A percentile compares a stretch with the other conserved stretches of the same genome.
phyloP scores from a whole-genome alignment of 2,329 filamentous ascomycete species.

The Pseudogymnoascus sp. region DNA sequence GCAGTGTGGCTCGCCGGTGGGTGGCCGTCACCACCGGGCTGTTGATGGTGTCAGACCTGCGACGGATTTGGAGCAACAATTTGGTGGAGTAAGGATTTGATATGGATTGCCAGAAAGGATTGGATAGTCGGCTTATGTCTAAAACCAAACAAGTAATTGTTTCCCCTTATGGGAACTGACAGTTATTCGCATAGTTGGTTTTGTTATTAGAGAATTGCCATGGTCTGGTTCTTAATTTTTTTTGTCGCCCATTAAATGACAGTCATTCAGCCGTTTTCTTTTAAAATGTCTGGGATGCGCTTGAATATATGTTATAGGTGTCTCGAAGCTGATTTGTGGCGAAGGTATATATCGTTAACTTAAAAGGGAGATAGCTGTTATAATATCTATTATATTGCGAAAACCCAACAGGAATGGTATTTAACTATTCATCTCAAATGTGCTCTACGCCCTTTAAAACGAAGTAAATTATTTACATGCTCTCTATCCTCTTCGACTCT shows the following conservation, averaged over 20 bases:
- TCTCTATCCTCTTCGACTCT: not conserved
- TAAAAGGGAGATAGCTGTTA: not conserved
- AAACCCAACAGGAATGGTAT: not conserved
- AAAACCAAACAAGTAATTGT: too few species aligned
- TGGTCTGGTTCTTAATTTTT: not conserved
- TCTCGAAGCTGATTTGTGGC: not conserved
- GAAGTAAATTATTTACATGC: not conserved
- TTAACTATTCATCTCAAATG: not conserved
- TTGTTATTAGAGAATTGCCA: not conserved
- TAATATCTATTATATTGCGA: not conserved
- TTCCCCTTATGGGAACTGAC: not conserved
- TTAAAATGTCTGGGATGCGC: not conserved
- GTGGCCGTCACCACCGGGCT: slow-evolving; percentile 43
- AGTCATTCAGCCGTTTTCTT: not conserved
- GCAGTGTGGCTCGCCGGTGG: slow-evolving; percentile 49
- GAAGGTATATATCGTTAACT: not conserved
- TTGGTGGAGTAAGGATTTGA: slow-evolving; percentile 18
- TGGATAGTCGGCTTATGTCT: not conserved
- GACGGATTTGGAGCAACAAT: slow-evolving; percentile 36
- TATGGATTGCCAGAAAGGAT: slow-evolving; percentile 1
- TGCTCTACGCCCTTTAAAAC: not conserved
- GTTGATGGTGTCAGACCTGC: slow-evolving; percentile 44
- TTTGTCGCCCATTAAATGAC: not conserved
- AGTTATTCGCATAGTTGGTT: not conserved
- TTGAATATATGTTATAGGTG: not conserved